These are phyloP conservation scores for Parsonsia alboflavescens DNA, from an alignment of 257 asterid species.

Conservation along the genomic window DNA sequence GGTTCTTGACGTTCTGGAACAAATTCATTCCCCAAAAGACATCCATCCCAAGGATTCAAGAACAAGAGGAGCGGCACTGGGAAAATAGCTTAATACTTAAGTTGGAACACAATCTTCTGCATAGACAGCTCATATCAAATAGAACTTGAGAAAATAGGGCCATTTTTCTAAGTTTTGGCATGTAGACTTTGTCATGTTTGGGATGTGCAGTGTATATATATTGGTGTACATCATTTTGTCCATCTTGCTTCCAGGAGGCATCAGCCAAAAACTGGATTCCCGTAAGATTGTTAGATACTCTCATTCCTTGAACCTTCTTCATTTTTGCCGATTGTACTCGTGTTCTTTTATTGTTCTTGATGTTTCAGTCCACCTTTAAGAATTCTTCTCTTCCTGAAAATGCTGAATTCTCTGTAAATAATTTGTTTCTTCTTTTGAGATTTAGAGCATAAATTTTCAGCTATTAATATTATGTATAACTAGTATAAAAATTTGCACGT, in stretches of 20 bases:
- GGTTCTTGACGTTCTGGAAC: constrained; percentile 34
- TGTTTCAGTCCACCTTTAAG: background rate
- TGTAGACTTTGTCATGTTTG: background rate
- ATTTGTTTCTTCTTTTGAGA: no score
- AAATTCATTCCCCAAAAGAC: constrained; percentile 30
- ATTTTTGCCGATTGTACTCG: background rate
- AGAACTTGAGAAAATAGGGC: background rate
- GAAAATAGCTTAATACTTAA: background rate
- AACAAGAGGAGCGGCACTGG: background rate
- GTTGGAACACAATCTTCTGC: background rate
- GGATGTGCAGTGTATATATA: background rate
- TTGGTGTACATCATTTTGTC: background rate
- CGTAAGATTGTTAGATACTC: background rate
- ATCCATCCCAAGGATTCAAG: background rate
- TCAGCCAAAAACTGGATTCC: background rate
- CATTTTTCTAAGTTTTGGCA: background rate
- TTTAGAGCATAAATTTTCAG: no score
- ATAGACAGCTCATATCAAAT: background rate
- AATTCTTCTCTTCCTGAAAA: background rate
- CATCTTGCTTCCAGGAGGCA: background rate
- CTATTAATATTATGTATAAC: no score
- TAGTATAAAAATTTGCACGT: no score
- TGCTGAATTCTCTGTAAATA: background rate
- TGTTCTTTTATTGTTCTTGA: background rate
- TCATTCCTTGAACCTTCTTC: background rate